These are phyloP conservation scores for Pleurotus giganteus DNA, from an alignment of 768 basidiomycete species.

Conservation along the genomic window DNA sequence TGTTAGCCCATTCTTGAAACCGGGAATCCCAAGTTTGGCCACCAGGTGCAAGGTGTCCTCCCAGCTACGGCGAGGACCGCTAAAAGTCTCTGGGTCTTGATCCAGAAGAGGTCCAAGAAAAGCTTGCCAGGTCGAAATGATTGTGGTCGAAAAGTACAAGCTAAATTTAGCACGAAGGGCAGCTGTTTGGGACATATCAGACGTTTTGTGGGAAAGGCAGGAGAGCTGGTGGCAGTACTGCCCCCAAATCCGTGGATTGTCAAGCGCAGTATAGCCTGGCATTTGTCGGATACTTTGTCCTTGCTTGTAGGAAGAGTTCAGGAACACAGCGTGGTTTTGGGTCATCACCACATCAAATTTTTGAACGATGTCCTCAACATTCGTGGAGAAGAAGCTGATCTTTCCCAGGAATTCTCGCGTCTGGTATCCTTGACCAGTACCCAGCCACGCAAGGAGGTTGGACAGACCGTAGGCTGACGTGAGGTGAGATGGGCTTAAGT, in stretches of 20 bases:
- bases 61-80: background rate
- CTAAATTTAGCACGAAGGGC: background rate
- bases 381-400: background rate
- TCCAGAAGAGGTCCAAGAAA: background rate
- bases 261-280: background rate
- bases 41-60: background rate
- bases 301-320: background rate
- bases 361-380: background rate
- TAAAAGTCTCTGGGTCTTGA: background rate
- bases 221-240: background rate
- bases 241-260: background rate
- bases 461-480: background rate
- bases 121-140: background rate
- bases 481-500: background rate
- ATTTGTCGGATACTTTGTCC: background rate
- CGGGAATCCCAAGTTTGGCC: background rate
- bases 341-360: background rate
- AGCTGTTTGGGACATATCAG: background rate
- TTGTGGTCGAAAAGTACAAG: background rate
- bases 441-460: constrained; percentile 1
- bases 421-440: background rate
- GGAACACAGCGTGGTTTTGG: background rate
- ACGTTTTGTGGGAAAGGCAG: background rate
- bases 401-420: background rate
- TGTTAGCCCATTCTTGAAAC: background rate